A percentile compares a stretch with the other conserved stretches of the same genome.
Evolutionary conservation across 2,329 filamentous ascomycete genomes (phyloP).

Genomic region (Exophiala sp.): DNA sequence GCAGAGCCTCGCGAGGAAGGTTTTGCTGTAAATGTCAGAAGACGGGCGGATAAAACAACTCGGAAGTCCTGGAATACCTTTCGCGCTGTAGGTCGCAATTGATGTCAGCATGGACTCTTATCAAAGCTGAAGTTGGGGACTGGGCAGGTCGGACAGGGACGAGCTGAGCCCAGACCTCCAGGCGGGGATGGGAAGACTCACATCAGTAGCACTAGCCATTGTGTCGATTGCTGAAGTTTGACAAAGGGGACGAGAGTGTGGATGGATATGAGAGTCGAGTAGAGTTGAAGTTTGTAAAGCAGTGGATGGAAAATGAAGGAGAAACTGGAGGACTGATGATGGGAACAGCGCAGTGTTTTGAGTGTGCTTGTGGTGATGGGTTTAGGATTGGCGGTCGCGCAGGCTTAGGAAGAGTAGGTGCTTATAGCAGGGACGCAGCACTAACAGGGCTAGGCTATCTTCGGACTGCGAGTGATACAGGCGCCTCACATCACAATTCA

Average conservation of each 20-base stretch:
- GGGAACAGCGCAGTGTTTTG: conserved; percentile 7
- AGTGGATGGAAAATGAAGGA: conserved; percentile 26
- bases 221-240: conserved; percentile 32
- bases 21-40: conserved; percentile 67
- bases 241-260: conserved; percentile 37
- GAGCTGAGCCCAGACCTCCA: conserved; percentile 15
- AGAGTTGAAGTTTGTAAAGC: conserved; percentile 12
- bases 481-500: conserved; percentile 2
- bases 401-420: background rate
- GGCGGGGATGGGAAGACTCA: conserved; percentile 39
- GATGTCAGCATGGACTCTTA: conserved; percentile 37
- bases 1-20: conserved; percentile 98
- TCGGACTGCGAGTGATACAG: background rate
- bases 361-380: conserved; percentile 5
- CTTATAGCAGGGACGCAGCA: background rate
- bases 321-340: conserved; percentile 15
- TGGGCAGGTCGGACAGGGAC: conserved; percentile 33
- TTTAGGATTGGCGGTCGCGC: background rate
- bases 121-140: conserved; percentile 34
- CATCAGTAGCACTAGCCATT: conserved; percentile 60
- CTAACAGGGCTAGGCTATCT: background rate
- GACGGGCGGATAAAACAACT: conserved; percentile 25
- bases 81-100: conserved; percentile 53
- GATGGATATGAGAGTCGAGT: conserved; percentile 20
- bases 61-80: conserved; percentile 49